Evolutionary conservation across 1,139 yeast species (phyloP), one percentile per base, ranked within the genome.

Genomic region (Lodderomyces theae): DNA sequence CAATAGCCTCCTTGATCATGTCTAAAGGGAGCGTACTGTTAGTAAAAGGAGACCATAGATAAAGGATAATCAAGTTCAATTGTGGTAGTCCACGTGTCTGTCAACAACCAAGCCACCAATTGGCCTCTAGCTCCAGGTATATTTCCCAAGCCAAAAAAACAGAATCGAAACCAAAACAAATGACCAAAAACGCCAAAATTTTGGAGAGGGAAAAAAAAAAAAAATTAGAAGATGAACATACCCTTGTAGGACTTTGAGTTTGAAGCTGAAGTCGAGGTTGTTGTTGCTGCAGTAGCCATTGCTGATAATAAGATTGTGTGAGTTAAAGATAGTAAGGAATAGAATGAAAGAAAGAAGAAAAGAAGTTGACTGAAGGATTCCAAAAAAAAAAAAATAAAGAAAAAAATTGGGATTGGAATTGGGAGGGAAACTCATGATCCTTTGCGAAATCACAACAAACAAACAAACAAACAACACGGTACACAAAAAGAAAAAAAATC

Each of bases 1-100:
- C 60, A 51, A 88, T 73, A 42, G 95, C 95, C 46, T 84, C 80
- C 55, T 77, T 77, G 62, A 88, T 86, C 80, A 86, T 76, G 46
- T 86, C 95, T 80, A 36, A 3, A 12, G 10, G 12, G 7, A 13
- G n/a, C 9, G 9, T 28, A 21, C 18, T 15, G 28, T 37, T 29
- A 37, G 35, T 37, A 29, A 19, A 19, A 19, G 5, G 22, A 19
- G 7, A 19, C 22, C 22, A 19, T 19, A 19, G 5, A 19, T 5
- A 19, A 19, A 19, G 22, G 22, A 5, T 5, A 19, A 8, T 5
- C 22, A 5, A 19, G 22, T 21, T n/a, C n/a, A n/a, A n/a, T n/a
- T n/a, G n/a, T n/a, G n/a, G n/a, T n/a, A n/a, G n/a, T n/a, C n/a
- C n/a, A n/a, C n/a, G n/a, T n/a, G n/a, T n/a, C n/a, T n/a, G n/a